Conservation (phyloP, 352 stramenopile species). For the Globisporangium paddicum region DNA sequence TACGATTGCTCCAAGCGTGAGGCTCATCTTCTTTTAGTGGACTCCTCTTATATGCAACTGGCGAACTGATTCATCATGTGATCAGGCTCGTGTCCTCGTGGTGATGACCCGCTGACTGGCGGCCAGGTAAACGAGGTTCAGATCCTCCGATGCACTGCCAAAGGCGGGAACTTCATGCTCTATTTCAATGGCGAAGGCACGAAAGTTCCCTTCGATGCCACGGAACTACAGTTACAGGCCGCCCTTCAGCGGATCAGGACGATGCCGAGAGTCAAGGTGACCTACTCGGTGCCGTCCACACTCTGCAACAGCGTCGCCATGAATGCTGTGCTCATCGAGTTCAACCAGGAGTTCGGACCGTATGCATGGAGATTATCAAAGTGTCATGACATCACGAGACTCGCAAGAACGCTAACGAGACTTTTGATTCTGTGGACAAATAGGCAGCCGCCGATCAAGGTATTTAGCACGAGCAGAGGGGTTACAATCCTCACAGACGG, state of each 20-base stretch:
- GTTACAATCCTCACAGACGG: conserved; percentile 36
- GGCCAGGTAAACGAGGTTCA: conserved; percentile 85
- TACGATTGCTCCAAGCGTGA: conserved; percentile 81
- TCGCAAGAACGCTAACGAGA: background rate
- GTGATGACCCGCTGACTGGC: conserved; percentile 85
- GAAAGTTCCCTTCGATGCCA: conserved; percentile 52
- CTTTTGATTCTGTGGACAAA: conserved; percentile 7
- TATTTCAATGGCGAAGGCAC: conserved; percentile 57
- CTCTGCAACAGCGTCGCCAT: conserved; percentile 35
- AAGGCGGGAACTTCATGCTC: conserved; percentile 56
- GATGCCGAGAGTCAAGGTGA: conserved; percentile 41
- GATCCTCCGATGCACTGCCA: conserved; percentile 73
- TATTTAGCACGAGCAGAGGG: conserved; percentile 32
- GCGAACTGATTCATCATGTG: background rate
- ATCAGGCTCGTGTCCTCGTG: conserved; percentile 66
- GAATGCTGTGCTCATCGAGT: conserved; percentile 66
- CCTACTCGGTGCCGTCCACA: conserved; percentile 27
- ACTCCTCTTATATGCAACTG: background rate
- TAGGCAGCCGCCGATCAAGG: conserved; percentile 64
- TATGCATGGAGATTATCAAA: conserved; percentile 30
- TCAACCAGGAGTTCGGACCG: conserved; percentile 50
- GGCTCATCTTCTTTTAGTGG: background rate
- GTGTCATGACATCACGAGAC: background rate
- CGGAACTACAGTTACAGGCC: conserved; percentile 31
- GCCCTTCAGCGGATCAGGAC: conserved; percentile 40